Base-by-base conservation (phyloP, 1,284 basidiomycete species). In the Pholiota adiposa region DNA sequence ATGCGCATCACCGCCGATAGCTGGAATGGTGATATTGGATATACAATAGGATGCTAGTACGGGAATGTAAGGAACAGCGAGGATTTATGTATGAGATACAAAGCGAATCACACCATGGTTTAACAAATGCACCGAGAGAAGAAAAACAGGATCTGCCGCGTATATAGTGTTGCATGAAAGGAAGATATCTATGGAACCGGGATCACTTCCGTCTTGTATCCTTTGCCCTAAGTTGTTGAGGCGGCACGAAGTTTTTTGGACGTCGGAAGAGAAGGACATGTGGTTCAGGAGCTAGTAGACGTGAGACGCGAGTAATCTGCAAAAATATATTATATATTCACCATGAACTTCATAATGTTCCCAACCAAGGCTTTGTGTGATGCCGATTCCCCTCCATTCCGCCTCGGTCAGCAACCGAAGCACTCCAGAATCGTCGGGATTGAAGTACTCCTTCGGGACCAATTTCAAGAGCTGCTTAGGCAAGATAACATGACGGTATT, bases 311-410 rank as follows among this genome's bases (percentile, higher is more conserved):
- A 46, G 31, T 2, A 23, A 25, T 21, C 25, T 34, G 27, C 31
- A 43, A 33, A 8, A 51, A 50, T 40, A 14, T 43, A 25, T 11
- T 46, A 51, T 21, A 51, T n/a, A 76, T 88, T 70, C 68, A 95
- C 94, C 93, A 72, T 97, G 96, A 38, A 97, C 94, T 79, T 97
- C 96, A 69, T 97, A 98, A 70, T 98, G 96, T 72, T 96, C 93
- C 96, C 96, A 98, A 9, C 96, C 96, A 51, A 97, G 79, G 75
- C 93, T 96, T 76, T 98, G 96, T 31, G 92, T 94, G 70, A 97
- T 97, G 11, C 96, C 96, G 61, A 98, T 96, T 0, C 93, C 92
- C 71, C 96, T 83, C 96, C 96, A 98, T 76, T 98, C 96, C 43
- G 85, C 75, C 73, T 98, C 96, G 3, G 84, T 78, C 56, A 98